A percentile compares a stretch with the other conserved stretches of the same genome.
These are phyloP conservation scores for Sugiyamaella marilandica DNA, from an alignment of 805 yeast species.

Conservation along the genomic window DNA sequence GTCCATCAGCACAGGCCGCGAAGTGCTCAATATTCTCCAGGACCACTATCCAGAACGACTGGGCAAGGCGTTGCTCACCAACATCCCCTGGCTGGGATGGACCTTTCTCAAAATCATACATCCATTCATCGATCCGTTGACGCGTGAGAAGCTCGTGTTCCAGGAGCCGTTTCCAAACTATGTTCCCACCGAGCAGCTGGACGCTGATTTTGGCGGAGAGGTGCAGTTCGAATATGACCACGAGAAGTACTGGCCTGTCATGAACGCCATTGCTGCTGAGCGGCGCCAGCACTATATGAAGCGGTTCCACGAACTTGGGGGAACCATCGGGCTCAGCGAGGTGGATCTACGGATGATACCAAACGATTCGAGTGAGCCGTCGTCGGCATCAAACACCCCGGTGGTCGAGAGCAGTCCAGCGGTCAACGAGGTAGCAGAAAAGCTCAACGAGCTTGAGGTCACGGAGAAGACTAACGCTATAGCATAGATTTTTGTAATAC, in stretches of 20 bases:
- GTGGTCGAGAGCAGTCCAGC: neutral
- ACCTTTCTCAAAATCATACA: slow-evolving; percentile 84
- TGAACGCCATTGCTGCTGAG: slow-evolving; percentile 54
- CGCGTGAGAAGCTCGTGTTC: slow-evolving; percentile 87
- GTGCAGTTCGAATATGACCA: slow-evolving; percentile 84
- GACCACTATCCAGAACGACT: slow-evolving; percentile 97
- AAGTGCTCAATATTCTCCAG: slow-evolving; percentile 87
- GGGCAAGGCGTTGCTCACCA: slow-evolving; percentile 86
- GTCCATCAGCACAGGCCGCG: slow-evolving; percentile 83
- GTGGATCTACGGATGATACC: slow-evolving; percentile 52
- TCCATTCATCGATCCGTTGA: slow-evolving; percentile 94
- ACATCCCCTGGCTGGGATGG: slow-evolving; percentile 93
- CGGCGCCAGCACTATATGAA: slow-evolving; percentile 61
- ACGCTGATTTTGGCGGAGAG: slow-evolving; percentile 76
- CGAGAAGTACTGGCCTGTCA: slow-evolving; percentile 68
- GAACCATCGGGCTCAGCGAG: slow-evolving; percentile 74
- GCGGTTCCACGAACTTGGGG: slow-evolving; percentile 70
- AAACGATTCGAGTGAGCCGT: neutral
- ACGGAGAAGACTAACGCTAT: neutral
- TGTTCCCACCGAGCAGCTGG: slow-evolving; percentile 78
- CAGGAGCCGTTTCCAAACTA: slow-evolving; percentile 83
- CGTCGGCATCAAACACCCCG: neutral
- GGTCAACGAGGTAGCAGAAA: slow-evolving; percentile 6
- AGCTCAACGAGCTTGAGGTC: slow-evolving; percentile 4
- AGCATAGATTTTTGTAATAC: neutral